Evolutionary conservation across 192 early-diverging fungal species (phyloP).

Genomic region (Backusella liffmaniae): DNA sequence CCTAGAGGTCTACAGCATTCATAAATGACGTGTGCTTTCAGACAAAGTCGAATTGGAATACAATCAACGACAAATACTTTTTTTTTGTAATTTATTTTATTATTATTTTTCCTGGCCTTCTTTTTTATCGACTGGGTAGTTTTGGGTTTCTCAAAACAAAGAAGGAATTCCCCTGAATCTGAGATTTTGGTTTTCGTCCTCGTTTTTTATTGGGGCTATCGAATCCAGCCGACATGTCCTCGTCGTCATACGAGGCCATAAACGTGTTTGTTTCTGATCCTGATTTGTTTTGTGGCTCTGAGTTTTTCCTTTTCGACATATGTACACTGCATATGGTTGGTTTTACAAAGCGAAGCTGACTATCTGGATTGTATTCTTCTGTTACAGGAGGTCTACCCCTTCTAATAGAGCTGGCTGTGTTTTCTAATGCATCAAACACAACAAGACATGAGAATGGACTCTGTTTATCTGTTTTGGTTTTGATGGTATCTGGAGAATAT

Average conservation of each 20-base stretch:
- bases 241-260: neutral
- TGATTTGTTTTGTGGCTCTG: neutral
- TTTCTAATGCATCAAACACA: conserved; percentile 11
- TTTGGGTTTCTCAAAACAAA: conserved; percentile 19
- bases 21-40: neutral
- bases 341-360: conserved; percentile 19
- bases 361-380: conserved; percentile 6
- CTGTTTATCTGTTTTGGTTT: neutral
- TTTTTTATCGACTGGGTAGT: neutral
- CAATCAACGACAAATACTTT: too few species aligned
- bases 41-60: neutral
- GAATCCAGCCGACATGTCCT: conserved; percentile 14
- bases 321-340: conserved; percentile 24
- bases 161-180: conserved; percentile 37
- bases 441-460: neutral
- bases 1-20: neutral
- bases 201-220: conserved; percentile 35
- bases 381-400: conserved; percentile 17
- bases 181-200: conserved; percentile 37
- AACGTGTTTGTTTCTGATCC: neutral
- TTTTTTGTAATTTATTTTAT: neutral
- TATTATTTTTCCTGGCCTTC: neutral
- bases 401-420: neutral
- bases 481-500: too few species aligned
- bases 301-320: neutral